Evolutionary conservation across 129 eudicot species (phyloP).

Genomic region (Artemisia argyi): DNA sequence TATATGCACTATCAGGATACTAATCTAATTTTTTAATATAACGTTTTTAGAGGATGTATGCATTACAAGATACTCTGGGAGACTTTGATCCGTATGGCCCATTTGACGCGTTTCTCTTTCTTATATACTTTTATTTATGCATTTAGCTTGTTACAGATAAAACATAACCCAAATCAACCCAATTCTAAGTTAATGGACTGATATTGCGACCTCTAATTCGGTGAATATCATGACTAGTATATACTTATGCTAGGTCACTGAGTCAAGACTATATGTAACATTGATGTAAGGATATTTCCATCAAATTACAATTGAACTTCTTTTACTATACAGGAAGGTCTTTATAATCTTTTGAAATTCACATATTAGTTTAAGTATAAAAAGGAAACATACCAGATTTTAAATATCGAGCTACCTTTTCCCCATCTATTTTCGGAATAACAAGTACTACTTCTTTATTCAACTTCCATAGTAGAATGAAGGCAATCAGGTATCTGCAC

Average conservation of each 20-base stretch:
- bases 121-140: background rate
- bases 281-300: background rate
- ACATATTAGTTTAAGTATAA: constrained; percentile 9
- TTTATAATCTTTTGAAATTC: constrained; percentile 11
- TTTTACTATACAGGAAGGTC: background rate
- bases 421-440: constrained; percentile 65
- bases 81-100: background rate
- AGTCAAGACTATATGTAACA: background rate
- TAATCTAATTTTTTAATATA: background rate
- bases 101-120: background rate
- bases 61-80: background rate
- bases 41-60: background rate
- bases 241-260: background rate
- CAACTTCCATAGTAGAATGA: constrained; percentile 85
- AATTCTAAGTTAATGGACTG: background rate
- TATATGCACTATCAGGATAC: background rate
- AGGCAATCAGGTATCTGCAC: constrained; percentile 76
- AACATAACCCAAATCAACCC: background rate
- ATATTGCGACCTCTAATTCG: background rate
- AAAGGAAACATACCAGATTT: constrained; percentile 68
- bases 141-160: background rate
- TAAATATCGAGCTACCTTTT: constrained; percentile 59
- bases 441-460: constrained; percentile 65
- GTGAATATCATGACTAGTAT: background rate
- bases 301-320: background rate